Base-by-base conservation (phyloP, 768 basidiomycete genomes). In the Phanerochaete carnosa region DNA sequence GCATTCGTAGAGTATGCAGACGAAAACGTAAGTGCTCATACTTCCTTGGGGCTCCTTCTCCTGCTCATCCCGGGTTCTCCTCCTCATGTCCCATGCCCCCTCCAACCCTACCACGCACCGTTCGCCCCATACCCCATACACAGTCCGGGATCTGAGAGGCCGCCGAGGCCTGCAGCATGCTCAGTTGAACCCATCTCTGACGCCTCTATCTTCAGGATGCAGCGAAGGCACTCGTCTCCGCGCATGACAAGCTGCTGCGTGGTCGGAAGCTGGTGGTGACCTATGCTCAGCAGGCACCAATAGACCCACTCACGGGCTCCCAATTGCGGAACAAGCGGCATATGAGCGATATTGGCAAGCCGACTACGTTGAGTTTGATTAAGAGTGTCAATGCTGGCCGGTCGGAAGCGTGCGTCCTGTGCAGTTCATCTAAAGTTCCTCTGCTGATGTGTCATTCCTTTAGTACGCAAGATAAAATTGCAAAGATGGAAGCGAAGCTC, bases 401-500 rank as follows among this genome's bases (percentile, higher is more conserved):
- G 68, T 80, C 72, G 62, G 74, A 85, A 75, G 80, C 80, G 81
- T 75, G 35, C 43, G 62, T 62, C 29, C 45, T 23, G 19, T 16
- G 19, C n/a, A n/a, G n/a, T n/a, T n/a, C 25, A 22, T 9, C 23
- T n/a, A n/a, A n/a, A 25, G 22, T 30, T 13, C 13, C 39, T 7
- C 13, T 47, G 39, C 37, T 28, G 39, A n/a, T 33, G 11, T 32
- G 26, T 62, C 65, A 9, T 22, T n/a, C n/a, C 30, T 19, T 43
- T 68, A 95, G 92, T 53, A 95, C 92, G 1, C 77, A 82, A 46
- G 87, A 86, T 66, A 97, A 98, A 75, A 99, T 99, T 66, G 94
- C 95, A 8, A 84, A 89, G 68, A 90, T 98, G 82, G 97, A 99
- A 74, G 96, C 96, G 2, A 99, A 99, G 73, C 79, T 99, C 25